Base-by-base conservation (phyloP, 305 asterid genomes). In the Fraxinus sp. region DNA sequence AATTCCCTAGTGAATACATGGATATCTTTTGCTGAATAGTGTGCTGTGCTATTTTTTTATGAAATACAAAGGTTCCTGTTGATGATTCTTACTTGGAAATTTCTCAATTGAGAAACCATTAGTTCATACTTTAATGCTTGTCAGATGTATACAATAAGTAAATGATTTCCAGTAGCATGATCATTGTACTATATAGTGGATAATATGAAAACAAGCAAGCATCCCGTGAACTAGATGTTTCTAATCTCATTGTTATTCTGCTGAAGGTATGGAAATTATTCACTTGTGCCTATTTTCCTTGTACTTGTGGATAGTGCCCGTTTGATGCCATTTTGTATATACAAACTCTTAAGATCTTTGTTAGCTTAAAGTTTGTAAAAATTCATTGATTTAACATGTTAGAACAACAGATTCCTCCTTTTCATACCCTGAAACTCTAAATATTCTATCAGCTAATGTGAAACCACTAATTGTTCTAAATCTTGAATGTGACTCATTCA, bases 371-470 rank as follows among this genome's bases (percentile, higher is more conserved):
- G 24, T 71, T 71, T 33, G 41, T 71, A 71, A 30, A 13, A 22
- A 30, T 2, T 5, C 24, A 71, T 26, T n/a, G 22, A 71, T 71
- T 71, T 30, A 71, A 71, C 26, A 28, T 70, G 76, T 33, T 36
- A 71, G 33, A 71, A 7, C 41, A 14, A 36, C 9, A 11, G 43
- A 71, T 71, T 36, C 77, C 78, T 57, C 62, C 59, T 59, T 73
- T 28, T 5, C 26, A n/a, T 49, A n/a, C n/a, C 55, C 80, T 59
- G 71, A 75, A 37, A 77, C 74, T 13, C 77, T 37, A 77, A 18
- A 35, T 72, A 18, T 37, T 84, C 71, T 41, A 37, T 73, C 18
- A 46, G 75, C 78, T 81, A 71, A 79, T 83, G 71, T 77, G 64
- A 77, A 72, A 37, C 83, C 39, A n/a, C 30, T 62, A 43, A 75